Evolutionary conservation across 768 basidiomycete species (phyloP).

Genomic region (Tephrocybe sp.): DNA sequence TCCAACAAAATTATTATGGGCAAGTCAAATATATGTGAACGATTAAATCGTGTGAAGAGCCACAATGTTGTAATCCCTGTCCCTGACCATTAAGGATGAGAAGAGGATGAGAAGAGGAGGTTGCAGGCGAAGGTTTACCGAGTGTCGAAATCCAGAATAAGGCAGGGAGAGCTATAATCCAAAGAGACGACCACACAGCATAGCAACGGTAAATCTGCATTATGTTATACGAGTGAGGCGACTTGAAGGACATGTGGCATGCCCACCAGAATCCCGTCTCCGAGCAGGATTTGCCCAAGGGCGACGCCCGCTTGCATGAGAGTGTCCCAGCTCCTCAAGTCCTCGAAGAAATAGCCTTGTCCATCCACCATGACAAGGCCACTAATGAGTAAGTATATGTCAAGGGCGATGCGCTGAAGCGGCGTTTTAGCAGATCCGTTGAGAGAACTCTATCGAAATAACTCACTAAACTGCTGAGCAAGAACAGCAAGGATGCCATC

Average conservation of each 20-base stretch:
- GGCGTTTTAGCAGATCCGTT: too few relatives aligned
- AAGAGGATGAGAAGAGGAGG: too few relatives aligned
- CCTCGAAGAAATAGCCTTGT: too few relatives aligned
- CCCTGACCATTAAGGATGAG: neutral
- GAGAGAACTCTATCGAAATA: too few relatives aligned
- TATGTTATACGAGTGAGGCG: too few relatives aligned
- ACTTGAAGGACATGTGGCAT: neutral
- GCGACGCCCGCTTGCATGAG: neutral
- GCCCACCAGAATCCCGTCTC: conserved; percentile 1
- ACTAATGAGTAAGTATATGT: neutral
- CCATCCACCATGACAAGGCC: neutral
- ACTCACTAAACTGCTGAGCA: neutral
- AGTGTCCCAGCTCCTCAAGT: too few relatives aligned
- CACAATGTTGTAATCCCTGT: neutral
- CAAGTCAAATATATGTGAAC: neutral
- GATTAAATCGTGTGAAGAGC: neutral
- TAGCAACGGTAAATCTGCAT: conserved; percentile 1
- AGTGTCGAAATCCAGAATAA: neutral
- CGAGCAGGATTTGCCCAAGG: neutral
- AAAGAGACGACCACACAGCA: neutral
- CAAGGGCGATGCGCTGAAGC: neutral
- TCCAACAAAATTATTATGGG: neutral
- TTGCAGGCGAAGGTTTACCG: neutral
- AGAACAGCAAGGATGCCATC: neutral
- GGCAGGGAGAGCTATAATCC: neutral